Evolutionary conservation across 208 protist genomes (phyloP).

Genomic region (Acanthamoeba royreba): DNA sequence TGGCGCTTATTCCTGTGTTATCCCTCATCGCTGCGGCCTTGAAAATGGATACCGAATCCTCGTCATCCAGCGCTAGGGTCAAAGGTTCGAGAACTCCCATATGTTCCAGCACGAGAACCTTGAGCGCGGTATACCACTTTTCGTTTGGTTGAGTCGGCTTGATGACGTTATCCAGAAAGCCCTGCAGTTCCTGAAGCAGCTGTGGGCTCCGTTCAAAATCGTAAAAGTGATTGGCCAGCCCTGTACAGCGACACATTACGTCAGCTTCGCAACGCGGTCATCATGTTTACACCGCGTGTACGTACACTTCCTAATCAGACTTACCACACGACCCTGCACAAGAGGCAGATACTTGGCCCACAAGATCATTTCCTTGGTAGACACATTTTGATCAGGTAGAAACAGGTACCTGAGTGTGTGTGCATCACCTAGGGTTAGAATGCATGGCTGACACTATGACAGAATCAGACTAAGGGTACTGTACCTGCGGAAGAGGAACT

Average conservation of each 20-base stretch:
- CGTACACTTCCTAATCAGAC: neutral
- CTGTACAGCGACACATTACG: no score
- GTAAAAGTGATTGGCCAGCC: conserved; percentile 11
- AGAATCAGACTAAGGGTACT: neutral
- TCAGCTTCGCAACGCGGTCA: neutral
- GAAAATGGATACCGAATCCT: neutral
- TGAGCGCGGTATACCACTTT: conserved; percentile 9
- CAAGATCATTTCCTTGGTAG: neutral
- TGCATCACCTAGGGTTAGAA: no score
- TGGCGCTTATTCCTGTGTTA: neutral
- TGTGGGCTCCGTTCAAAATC: neutral
- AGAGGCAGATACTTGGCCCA: neutral
- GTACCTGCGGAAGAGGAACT: neutral
- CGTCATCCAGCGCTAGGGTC: no score
- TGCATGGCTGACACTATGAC: neutral
- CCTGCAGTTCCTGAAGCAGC: neutral
- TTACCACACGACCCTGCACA: neutral
- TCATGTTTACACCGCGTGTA: no score
- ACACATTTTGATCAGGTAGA: neutral
- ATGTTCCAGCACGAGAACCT: conserved; percentile 16
- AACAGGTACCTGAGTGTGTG: conserved; percentile 7
- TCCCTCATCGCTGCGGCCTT: neutral
- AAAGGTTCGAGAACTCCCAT: no score
- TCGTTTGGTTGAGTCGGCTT: neutral
- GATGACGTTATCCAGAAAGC: neutral